Conservation (phyloP, 805 yeast species). For the Ogataea pini region DNA sequence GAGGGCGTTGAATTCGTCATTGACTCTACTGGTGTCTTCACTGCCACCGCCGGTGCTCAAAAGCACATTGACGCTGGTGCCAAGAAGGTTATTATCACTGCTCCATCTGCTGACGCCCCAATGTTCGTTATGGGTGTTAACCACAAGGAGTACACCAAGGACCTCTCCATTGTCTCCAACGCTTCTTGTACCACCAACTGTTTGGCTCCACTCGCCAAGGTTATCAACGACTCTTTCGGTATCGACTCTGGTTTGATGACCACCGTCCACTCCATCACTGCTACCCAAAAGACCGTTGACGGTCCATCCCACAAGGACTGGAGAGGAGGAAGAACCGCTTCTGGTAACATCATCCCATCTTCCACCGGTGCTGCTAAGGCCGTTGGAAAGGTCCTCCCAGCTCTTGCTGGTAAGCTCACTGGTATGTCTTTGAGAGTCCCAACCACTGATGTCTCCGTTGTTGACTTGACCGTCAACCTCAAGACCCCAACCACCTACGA, state of each 20-base stretch:
- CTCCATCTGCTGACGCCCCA: conserved; percentile 93
- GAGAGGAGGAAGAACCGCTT: conserved; percentile 98
- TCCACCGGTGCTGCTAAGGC: conserved; percentile 98
- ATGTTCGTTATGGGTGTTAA: conserved; percentile 95
- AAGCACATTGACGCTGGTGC: conserved; percentile 90
- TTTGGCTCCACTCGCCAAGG: conserved; percentile 92
- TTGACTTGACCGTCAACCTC: conserved; percentile 85
- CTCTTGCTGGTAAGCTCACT: conserved; percentile 87
- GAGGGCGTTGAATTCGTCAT: conserved; percentile 81
- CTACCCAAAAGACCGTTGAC: conserved; percentile 94
- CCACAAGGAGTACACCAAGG: conserved; percentile 73
- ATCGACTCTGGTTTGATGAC: conserved; percentile 94
- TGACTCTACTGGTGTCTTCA: conserved; percentile 95
- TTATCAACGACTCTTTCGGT: conserved; percentile 80
- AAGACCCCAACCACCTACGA: conserved; percentile 76
- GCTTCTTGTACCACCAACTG: conserved; percentile 97
- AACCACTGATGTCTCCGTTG: conserved; percentile 90
- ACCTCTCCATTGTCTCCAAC: conserved; percentile 77
- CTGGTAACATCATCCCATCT: conserved; percentile 93
- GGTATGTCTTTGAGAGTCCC: conserved; percentile 95
- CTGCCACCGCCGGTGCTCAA: conserved; percentile 74
- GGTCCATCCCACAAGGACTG: conserved; percentile 98
- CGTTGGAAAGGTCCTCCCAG: conserved; percentile 93
- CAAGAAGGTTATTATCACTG: conserved; percentile 92
- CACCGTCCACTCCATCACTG: conserved; percentile 94